A percentile compares a stretch with the other conserved stretches of the same genome.
Evolutionary conservation across 176 grass and related monocot genomes (phyloP).

Genomic region (Alopecurus myosuroides): DNA sequence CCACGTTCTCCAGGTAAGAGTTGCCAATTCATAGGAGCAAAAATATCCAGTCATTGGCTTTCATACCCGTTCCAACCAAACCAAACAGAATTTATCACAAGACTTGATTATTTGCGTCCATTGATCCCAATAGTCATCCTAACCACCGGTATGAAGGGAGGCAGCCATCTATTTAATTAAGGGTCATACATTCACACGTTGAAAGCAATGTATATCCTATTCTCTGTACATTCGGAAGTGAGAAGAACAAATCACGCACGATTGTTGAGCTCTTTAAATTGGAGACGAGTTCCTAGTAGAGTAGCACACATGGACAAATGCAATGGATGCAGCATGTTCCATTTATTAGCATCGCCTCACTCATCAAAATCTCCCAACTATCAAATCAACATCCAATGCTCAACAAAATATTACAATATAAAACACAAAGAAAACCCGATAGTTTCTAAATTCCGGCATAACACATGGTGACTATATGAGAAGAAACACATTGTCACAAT

Average conservation of each 20-base stretch:
- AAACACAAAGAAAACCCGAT: background rate
- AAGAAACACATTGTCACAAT: background rate
- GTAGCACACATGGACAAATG: background rate
- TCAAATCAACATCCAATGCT: background rate
- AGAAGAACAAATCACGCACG: background rate
- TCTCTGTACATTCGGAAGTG: background rate
- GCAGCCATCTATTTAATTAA: background rate
- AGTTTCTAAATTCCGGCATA: background rate
- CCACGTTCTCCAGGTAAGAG: background rate
- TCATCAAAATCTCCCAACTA: background rate
- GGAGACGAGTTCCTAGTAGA: background rate
- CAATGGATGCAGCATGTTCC: background rate
- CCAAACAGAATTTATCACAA: background rate
- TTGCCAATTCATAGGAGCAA: background rate
- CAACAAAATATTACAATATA: background rate
- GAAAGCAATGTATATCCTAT: slow-evolving; percentile 11
- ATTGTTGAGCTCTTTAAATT: background rate
- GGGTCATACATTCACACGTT: background rate
- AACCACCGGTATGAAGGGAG: background rate
- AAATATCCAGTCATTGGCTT: background rate
- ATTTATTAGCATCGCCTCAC: background rate
- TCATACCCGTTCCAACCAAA: background rate
- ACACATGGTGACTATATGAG: no score
- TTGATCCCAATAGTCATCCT: background rate
- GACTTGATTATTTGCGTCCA: background rate